Evolutionary conservation across 2,329 filamentous ascomycete species (phyloP), one percentile per base, ranked within the genome.

Genomic region (Fusarium sp.): DNA sequence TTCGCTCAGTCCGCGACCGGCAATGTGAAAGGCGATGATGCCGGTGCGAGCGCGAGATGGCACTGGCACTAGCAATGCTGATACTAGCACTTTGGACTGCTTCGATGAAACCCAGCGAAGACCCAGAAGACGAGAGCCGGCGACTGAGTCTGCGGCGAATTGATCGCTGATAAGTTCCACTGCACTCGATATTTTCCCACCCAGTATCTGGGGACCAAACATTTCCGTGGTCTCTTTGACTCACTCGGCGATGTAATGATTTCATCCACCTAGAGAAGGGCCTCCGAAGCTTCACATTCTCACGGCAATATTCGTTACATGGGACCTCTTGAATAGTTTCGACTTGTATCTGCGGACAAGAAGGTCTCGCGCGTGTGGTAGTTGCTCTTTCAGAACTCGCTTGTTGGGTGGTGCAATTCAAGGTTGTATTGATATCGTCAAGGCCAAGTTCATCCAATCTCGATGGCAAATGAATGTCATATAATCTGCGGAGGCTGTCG

Each of bases 51-150:
- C 89, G 88, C 38, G 90, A 89, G 53, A 90, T 85, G 67, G 92
- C 86, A 81, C 93, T 97, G 74, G 90, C 87, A 77, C 92, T 94
- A 54, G 91, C 89, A 67, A 95, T 85, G 68, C 94, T 97, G 69
- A 94, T 87, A 67, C 92, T 95, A 59, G 93, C 93, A 71, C 94
- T 96, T 80, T 92, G 94, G 75, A 97, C 88, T 22, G 90, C 92
- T n/a, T 91, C 90, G 44, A 98, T 90, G 78, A 95, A 95, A 5
- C 89, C 92, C 68, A 94, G 90, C 0, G 95, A 97, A 12, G 93
- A 94, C 3, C 88, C 88, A 18, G 93, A 93, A 5, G 92, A 93
- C 13, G 89, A 90, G 63, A 90, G 87, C 66, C 88, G 86, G 75
- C 88, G 87, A 75, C 66, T 63, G 13, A 66, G 45, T 70, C 59